Conservation (phyloP, 768 basidiomycete species). For the Tulasnella sp. region DNA sequence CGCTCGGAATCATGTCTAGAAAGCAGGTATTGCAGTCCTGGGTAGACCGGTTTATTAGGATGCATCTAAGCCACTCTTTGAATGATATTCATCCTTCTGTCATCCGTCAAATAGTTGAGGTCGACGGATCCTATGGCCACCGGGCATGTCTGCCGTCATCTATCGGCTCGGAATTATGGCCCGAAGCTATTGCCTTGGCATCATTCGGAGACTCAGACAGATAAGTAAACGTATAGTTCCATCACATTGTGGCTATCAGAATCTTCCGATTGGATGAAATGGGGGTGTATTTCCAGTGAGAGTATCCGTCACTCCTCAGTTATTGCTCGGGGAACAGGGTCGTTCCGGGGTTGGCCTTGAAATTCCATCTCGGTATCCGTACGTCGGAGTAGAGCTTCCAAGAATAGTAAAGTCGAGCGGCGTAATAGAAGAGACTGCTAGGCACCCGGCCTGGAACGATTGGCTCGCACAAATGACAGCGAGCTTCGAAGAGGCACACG, state of each 20-base stretch:
- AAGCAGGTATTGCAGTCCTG: too few species aligned
- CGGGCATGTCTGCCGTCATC: too few species aligned
- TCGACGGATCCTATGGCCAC: too few species aligned
- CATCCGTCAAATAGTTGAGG: too few species aligned
- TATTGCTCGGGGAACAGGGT: neutral
- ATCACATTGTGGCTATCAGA: neutral
- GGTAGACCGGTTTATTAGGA: too few species aligned
- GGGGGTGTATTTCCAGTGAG: neutral
- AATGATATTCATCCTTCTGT: too few species aligned
- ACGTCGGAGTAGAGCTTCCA: neutral
- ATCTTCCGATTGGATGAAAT: neutral
- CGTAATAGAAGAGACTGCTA: neutral
- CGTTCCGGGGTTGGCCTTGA: neutral
- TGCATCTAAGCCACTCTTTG: too few species aligned
- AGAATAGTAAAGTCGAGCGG: neutral
- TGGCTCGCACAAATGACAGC: neutral
- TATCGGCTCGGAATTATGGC: neutral
- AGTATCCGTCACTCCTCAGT: neutral
- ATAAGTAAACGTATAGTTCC: neutral
- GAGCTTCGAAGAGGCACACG: neutral
- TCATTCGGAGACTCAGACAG: neutral
- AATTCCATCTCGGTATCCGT: neutral
- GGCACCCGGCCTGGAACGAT: neutral
- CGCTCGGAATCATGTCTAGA: too few species aligned
- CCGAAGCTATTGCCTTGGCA: neutral